These are phyloP conservation scores for Penicillium canescens DNA, from an alignment of 495 filamentous ascomycete species.

Conservation along the genomic window DNA sequence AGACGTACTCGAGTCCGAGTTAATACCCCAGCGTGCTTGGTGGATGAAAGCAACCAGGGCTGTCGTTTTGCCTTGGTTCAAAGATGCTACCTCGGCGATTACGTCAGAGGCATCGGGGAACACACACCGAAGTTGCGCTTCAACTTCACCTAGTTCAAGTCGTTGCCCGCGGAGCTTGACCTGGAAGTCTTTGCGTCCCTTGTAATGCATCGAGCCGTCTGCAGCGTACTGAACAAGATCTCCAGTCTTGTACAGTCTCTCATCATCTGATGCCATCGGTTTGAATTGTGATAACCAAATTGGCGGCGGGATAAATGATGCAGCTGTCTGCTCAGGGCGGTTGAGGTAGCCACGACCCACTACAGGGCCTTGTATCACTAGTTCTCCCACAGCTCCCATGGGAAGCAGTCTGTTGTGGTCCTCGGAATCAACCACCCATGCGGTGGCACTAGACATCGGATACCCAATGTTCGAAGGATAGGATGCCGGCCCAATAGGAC, in stretches of 20 bases:
- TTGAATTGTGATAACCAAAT: not conserved
- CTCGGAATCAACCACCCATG: conserved; percentile 42
- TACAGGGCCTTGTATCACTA: conserved; percentile 45
- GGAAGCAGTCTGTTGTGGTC: conserved; percentile 34
- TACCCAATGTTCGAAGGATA: conserved; percentile 8
- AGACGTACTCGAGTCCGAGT: not conserved
- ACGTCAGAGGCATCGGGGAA: not conserved
- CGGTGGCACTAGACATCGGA: not conserved
- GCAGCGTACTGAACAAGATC: conserved; percentile 8
- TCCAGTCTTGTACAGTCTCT: conserved; percentile 11
- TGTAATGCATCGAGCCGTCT: conserved; percentile 3
- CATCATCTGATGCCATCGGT: not conserved
- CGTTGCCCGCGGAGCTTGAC: conserved; percentile 10
- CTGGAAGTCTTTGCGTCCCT: conserved; percentile 8
- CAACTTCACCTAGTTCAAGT: conserved; percentile 8
- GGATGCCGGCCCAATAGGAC: not conserved
- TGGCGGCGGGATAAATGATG: conserved; percentile 30
- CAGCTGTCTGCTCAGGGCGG: conserved; percentile 31
- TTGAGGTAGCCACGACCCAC: conserved; percentile 45
- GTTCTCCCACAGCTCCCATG: conserved; percentile 47
- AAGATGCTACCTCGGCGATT: conserved; percentile 1
- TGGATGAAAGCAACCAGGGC: not conserved
- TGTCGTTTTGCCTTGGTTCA: not conserved
- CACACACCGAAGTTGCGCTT: not conserved
- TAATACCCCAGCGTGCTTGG: not conserved